Evolutionary conservation across 2,329 filamentous ascomycete genomes (phyloP).

Genomic region (Epichloe glyceriae): DNA sequence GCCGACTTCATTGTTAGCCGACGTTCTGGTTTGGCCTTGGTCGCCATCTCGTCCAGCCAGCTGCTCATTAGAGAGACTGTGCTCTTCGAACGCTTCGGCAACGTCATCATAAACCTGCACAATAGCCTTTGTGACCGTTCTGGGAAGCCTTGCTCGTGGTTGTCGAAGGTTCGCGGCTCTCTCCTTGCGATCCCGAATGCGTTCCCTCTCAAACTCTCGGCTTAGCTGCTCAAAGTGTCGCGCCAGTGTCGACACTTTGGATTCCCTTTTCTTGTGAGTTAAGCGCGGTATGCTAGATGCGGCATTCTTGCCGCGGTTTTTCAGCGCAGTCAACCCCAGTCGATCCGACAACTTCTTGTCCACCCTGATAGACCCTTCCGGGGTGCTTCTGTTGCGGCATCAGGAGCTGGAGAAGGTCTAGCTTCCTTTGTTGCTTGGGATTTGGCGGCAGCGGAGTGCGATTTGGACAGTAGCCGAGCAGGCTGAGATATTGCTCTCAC

Average conservation of each 20-base stretch:
- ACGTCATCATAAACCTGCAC: conserved; percentile 94
- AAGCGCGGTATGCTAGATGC: conserved; percentile 83
- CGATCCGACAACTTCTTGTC: conserved; percentile 72
- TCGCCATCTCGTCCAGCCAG: conserved; percentile 11
- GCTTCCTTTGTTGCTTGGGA: conserved; percentile 23
- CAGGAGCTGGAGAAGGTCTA: conserved; percentile 14
- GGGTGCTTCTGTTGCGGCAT: conserved; percentile 12
- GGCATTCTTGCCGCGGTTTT: conserved; percentile 40
- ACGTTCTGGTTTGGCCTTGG: conserved; percentile 8
- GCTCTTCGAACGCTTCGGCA: conserved; percentile 80
- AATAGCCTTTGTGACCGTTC: conserved; percentile 86
- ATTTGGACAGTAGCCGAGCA: conserved; percentile 30
- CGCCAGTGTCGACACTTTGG: conserved; percentile 80
- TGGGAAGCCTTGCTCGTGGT: conserved; percentile 68
- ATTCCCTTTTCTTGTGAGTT: conserved; percentile 58
- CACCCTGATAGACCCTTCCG: conserved; percentile 31
- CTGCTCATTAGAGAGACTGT: conserved; percentile 44
- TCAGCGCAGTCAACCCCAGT: conserved; percentile 52
- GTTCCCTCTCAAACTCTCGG: conserved; percentile 90
- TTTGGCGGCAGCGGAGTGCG: conserved; percentile 32
- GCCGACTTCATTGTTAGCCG: conserved; percentile 9
- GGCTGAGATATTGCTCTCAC: conserved; percentile 41
- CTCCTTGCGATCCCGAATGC: conserved; percentile 72
- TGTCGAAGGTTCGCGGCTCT: conserved; percentile 61
- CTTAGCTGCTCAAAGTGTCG: conserved; percentile 95